These are phyloP conservation scores for Aspergillus funiculosus DNA, from an alignment of 495 filamentous ascomycete genomes.

Conservation along the genomic window DNA sequence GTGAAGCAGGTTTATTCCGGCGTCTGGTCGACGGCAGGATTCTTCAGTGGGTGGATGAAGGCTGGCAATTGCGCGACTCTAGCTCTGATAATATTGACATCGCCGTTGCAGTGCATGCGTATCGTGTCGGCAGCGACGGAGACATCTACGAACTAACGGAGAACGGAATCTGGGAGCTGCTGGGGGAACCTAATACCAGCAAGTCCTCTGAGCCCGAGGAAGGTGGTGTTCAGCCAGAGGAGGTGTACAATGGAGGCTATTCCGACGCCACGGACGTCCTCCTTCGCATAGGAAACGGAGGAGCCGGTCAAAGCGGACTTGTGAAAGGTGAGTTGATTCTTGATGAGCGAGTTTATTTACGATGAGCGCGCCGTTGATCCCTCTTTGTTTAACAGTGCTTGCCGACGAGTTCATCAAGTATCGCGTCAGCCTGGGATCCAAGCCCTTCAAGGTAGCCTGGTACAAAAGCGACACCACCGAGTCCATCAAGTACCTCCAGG, in stretches of 20 bases:
- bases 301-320: constrained; percentile 8
- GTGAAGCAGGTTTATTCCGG: constrained; percentile 3
- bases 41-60: not conserved
- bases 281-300: constrained; percentile 10
- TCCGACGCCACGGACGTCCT: not conserved
- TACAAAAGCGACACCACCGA: constrained; percentile 38
- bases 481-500: constrained; percentile 35
- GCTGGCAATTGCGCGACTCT: not conserved
- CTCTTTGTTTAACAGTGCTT: constrained; percentile 21
- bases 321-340: not conserved
- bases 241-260: constrained; percentile 6
- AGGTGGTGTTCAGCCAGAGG: not conserved
- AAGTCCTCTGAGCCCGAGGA: not conserved
- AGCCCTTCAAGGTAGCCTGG: constrained; percentile 35
- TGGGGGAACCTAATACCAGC: not conserved
- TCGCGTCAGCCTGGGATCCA: constrained; percentile 20
- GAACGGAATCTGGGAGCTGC: not conserved
- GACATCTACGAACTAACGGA: constrained; percentile 2
- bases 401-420: constrained; percentile 33
- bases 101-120: constrained; percentile 1
- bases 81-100: not conserved
- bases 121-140: not conserved
- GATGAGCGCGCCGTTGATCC: not conserved
- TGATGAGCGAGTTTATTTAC: not conserved
- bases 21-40: not conserved